Percentiles rank a stretch among this genome's conserved stretches.
Conservation (phyloP, 371 early-diverging fungal genomes). For the Syncephalastrum monosporum region DNA sequence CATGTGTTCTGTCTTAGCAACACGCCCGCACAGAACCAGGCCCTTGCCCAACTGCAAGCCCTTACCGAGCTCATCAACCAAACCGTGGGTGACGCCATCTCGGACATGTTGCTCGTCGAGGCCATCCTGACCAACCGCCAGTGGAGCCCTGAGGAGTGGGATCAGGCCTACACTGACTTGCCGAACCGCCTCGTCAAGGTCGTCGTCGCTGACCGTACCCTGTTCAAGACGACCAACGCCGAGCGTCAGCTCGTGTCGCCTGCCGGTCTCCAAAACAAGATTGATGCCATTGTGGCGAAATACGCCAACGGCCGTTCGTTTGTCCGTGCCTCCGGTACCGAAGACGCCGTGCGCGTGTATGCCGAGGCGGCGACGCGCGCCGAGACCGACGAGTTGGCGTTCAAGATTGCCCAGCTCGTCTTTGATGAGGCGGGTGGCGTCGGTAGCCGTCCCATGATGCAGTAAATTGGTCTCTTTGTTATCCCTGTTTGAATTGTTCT, state of each 20-base stretch:
- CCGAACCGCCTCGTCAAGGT: slow-evolving; percentile 96
- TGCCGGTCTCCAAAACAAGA: slow-evolving; percentile 85
- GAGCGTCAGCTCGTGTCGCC: slow-evolving; percentile 92
- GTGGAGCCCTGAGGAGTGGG: slow-evolving; percentile 87
- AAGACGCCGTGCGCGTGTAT: slow-evolving; percentile 98
- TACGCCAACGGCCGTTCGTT: slow-evolving; percentile 88
- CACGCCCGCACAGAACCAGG: slow-evolving; percentile 78
- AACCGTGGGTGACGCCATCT: slow-evolving; percentile 98
- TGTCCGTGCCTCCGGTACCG: slow-evolving; percentile 99
- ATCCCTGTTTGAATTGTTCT: not conserved
- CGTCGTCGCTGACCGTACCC: slow-evolving; percentile 83
- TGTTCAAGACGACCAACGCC: slow-evolving; percentile 95
- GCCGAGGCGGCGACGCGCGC: slow-evolving; percentile 94
- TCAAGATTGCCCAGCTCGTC: slow-evolving; percentile 80
- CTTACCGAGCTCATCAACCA: slow-evolving; percentile 95
- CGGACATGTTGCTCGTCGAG: slow-evolving; percentile 96
- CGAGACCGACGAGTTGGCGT: slow-evolving; percentile 81
- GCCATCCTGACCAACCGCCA: slow-evolving; percentile 83
- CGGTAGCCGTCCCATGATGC: slow-evolving; percentile 74
- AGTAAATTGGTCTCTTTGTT: slow-evolving; percentile 4
- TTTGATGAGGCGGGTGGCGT: slow-evolving; percentile 92
- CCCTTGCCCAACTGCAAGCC: slow-evolving; percentile 74
- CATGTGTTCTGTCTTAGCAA: slow-evolving; percentile 32
- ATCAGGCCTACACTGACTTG: slow-evolving; percentile 90
- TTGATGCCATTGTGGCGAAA: slow-evolving; percentile 82